Evolutionary conservation across 2,329 filamentous ascomycete genomes (phyloP).

Genomic region (Aspergillus candidus): DNA sequence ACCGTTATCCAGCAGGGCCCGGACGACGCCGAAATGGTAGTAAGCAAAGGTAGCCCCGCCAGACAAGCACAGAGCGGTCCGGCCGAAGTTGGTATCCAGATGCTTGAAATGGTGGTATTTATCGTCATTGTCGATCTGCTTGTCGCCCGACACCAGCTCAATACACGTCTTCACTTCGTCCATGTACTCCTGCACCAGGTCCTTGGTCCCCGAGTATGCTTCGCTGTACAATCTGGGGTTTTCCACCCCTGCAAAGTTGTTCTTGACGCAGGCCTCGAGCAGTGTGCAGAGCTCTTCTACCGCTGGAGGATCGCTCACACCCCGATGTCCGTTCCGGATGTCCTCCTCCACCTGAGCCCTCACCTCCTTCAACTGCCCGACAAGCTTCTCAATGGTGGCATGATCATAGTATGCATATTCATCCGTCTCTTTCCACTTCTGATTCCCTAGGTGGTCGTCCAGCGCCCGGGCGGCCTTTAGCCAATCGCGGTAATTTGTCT

Average conservation of each 20-base stretch:
- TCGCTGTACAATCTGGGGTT: constrained; percentile 93
- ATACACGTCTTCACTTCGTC: constrained; percentile 61
- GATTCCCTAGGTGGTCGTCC: constrained; percentile 72
- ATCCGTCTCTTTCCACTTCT: constrained; percentile 44
- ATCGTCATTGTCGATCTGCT: constrained; percentile 61
- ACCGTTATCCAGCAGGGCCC: constrained; percentile 78
- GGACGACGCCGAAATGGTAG: constrained; percentile 91
- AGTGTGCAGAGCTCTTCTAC: constrained; percentile 71
- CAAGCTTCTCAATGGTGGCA: constrained; percentile 71
- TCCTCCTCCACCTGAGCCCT: constrained; percentile 37
- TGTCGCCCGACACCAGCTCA: constrained; percentile 61
- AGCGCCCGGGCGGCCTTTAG: constrained; percentile 69
- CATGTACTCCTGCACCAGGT: constrained; percentile 81
- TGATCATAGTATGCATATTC: constrained; percentile 78
- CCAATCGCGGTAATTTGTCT: constrained; percentile 78
- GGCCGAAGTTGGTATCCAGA: constrained; percentile 81
- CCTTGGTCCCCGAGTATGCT: constrained; percentile 96
- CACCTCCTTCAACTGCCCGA: constrained; percentile 60
- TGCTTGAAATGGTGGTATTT: constrained; percentile 83
- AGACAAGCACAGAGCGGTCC: constrained; percentile 86
- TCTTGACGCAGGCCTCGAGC: constrained; percentile 89
- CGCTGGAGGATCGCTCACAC: constrained; percentile 40
- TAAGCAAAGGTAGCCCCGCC: constrained; percentile 94
- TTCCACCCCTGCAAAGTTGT: constrained; percentile 93
- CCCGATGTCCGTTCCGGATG: constrained; percentile 21